Evolutionary conservation across 164 flowering plant genomes (phyloP).

Genomic region (Houttuynia cordata): DNA sequence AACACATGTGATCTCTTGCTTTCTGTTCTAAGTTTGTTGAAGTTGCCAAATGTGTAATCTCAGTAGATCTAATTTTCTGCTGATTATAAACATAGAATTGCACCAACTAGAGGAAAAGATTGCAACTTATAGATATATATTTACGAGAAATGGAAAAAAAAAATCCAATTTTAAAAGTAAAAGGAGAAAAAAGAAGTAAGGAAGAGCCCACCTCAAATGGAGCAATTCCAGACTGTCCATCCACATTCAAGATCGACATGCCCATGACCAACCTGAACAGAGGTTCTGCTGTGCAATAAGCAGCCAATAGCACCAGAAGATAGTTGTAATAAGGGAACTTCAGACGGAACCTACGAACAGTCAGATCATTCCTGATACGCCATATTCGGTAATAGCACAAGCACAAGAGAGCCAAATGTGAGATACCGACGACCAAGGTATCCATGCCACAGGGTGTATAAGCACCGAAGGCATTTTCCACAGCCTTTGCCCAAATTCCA

Average conservation of each 20-base stretch:
- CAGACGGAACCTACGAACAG: slow-evolving; percentile 49
- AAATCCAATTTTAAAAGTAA: no score
- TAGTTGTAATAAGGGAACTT: slow-evolving; percentile 60
- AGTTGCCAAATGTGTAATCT: not conserved
- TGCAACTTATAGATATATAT: no score
- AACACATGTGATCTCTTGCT: no score
- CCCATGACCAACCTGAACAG: slow-evolving; percentile 78
- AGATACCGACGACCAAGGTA: slow-evolving; percentile 46
- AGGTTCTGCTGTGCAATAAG: slow-evolving; percentile 66
- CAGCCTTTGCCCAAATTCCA: slow-evolving; percentile 67
- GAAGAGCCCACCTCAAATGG: slow-evolving; percentile 69
- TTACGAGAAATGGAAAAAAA: no score
- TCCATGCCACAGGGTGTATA: slow-evolving; percentile 86
- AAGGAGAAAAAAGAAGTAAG: not conserved
- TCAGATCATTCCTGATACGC: slow-evolving; percentile 44
- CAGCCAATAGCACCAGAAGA: slow-evolving; percentile 52
- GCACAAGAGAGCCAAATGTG: slow-evolving; percentile 60
- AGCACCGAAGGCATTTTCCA: slow-evolving; percentile 75
- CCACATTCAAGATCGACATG: slow-evolving; percentile 54
- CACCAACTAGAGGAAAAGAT: no score
- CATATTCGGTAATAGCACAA: slow-evolving; percentile 69
- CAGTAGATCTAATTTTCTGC: not conserved
- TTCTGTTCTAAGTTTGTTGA: not conserved
- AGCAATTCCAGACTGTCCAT: slow-evolving; percentile 53
- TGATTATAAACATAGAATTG: not conserved